Evolutionary conservation across 2,329 filamentous ascomycete species (phyloP).

Genomic region (Cryphonectria japonica): DNA sequence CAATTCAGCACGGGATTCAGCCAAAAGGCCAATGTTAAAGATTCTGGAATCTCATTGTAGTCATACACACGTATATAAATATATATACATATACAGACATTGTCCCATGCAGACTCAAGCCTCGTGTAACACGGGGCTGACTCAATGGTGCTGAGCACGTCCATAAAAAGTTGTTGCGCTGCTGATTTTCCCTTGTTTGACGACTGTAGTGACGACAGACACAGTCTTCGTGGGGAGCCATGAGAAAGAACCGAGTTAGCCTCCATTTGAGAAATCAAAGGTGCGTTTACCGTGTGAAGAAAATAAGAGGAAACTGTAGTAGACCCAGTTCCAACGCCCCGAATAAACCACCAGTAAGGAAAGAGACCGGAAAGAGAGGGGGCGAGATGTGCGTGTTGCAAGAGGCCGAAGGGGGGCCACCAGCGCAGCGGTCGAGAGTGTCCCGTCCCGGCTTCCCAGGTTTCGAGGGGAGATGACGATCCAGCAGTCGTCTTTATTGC

Average conservation of each 20-base stretch:
- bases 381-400: not conserved
- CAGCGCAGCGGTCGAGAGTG: not conserved
- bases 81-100: conserved; percentile 3
- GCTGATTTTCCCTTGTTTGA: not conserved
- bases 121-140: not conserved
- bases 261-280: conserved; percentile 29
- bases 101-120: not conserved
- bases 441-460: not conserved
- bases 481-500: not conserved
- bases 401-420: too few relatives aligned
- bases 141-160: conserved; percentile 10
- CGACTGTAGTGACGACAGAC: conserved; percentile 3
- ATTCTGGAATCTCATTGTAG: not conserved
- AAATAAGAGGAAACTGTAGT: conserved; percentile 7
- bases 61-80: not conserved
- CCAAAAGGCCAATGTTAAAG: not conserved
- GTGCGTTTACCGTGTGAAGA: conserved; percentile 28
- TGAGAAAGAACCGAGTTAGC: conserved; percentile 29
- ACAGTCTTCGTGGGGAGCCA: conserved; percentile 18
- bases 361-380: not conserved
- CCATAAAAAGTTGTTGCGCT: conserved; percentile 20
- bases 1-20: too few relatives aligned
- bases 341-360: conserved; percentile 9
- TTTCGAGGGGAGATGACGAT: not conserved
- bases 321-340: conserved; percentile 30